Percentiles rank a stretch among this genome's conserved stretches.
These are phyloP conservation scores for Metschnikowia cubensis DNA, from an alignment of 805 yeast genomes.

Conservation along the genomic window DNA sequence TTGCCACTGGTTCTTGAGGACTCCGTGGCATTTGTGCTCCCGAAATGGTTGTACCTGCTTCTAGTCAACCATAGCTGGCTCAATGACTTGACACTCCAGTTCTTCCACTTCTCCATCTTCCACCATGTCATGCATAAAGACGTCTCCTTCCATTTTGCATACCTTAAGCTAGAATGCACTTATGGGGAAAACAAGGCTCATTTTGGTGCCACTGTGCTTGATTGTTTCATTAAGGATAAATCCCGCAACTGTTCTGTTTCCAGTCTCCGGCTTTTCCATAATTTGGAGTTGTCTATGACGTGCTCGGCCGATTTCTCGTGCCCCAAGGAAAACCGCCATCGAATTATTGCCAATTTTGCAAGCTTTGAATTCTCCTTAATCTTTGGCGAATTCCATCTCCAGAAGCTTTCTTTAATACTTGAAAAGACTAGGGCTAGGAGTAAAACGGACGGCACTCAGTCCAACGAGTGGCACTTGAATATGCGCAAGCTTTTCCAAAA, in stretches of 20 bases:
- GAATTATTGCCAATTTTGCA: conserved; percentile 2
- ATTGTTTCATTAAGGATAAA: conserved; percentile 11
- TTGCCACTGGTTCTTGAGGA: neutral
- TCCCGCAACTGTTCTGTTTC: neutral
- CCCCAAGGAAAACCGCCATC: neutral
- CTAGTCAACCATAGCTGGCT: conserved; percentile 13
- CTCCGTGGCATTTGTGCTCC: neutral
- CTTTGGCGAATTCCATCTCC: conserved; percentile 9
- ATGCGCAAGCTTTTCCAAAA: conserved; percentile 6
- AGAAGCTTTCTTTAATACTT: conserved; percentile 8
- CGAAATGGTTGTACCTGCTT: conserved; percentile 5
- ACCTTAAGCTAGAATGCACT: conserved; percentile 12
- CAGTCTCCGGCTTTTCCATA: conserved; percentile 12
- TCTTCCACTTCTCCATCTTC: conserved; percentile 11
- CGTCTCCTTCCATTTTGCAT: conserved; percentile 14
- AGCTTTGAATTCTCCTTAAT: conserved; percentile 9
- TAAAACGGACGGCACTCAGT: neutral
- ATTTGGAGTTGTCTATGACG: conserved; percentile 10
- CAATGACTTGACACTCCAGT: conserved; percentile 14
- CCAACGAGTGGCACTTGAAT: neutral
- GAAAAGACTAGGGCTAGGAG: neutral
- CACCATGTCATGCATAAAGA: conserved; percentile 13
- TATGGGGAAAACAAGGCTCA: conserved; percentile 1
- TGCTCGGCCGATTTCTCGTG: conserved; percentile 8
- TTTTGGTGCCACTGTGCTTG: conserved; percentile 7